Evolutionary conservation across 2,329 filamentous ascomycete species (phyloP), one percentile per base, ranked within the genome.

Genomic region (Trichoderma koningii): DNA sequence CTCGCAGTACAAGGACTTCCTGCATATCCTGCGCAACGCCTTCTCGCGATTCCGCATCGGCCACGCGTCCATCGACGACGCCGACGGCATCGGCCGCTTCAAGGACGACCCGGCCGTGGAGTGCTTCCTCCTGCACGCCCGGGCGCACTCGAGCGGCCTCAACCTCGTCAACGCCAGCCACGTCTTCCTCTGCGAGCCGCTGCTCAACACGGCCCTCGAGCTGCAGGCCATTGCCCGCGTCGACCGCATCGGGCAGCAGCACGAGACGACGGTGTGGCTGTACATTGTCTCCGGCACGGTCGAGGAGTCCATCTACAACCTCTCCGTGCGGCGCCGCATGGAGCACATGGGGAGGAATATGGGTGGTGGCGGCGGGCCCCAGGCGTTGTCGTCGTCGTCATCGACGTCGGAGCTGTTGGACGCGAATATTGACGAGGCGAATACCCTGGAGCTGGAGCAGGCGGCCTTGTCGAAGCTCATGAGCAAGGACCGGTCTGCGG

Each of bases 221-320:
- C 83, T 98, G 10, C 95, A 99, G 76, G 94, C 93, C 15, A 96
- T 98, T 72, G 93, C 94, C 0, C 89, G 95, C 64, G 93, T 99
- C 1, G 93, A 99, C 74, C 87, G 95, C 42, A 99, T 99, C 68
- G 95, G 95, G 0, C 95, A 98, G 76, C 83, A 89, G 68, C 87
- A 91, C 59, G 85, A 91, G 69, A 99, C 95, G 0, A 97, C 92
- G 0, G 93, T 98, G 1, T 98, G 93, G 90, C 89, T 97, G 76
- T 98, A 98, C 74, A 83, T 98, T 2, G 86, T 97, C n/a, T 87
- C 89, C 17, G 91, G 90, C 59, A 96, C 94, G 0, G 92, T 98
- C 0, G 95, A 99, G 73, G 90, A 96, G 78, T 90, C 90, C 1
- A 96, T 98, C 68, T 93, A 98, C 77, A 87, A 93, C 66, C 85